Evolutionary conservation across 2,329 filamentous ascomycete genomes (phyloP).

Genomic region (Botrytis pseudocinerea): DNA sequence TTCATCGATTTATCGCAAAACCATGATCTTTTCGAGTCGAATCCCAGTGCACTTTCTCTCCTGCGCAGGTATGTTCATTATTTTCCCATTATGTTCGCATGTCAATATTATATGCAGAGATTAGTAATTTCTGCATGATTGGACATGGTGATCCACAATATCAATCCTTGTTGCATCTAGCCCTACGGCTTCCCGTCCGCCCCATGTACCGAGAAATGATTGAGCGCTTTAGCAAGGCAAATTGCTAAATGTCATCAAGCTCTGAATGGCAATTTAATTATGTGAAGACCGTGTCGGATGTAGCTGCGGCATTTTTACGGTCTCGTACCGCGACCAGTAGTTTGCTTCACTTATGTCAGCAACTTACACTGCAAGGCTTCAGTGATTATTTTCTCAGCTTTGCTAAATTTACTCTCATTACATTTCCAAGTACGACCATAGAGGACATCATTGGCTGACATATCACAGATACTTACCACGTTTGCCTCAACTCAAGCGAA

Average conservation of each 20-base stretch:
- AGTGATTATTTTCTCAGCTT: slow-evolving; percentile 14
- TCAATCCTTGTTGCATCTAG: slow-evolving; percentile 14
- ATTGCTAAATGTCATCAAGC: background rate
- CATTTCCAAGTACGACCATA: background rate
- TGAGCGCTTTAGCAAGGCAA: background rate
- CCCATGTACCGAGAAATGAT: background rate
- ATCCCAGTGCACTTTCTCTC: slow-evolving; percentile 71
- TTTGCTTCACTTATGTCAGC: slow-evolving; percentile 18
- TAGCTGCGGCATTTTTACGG: background rate
- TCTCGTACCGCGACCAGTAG: slow-evolving; percentile 21
- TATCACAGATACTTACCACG: slow-evolving; percentile 69
- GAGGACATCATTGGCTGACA: slow-evolving; percentile 17
- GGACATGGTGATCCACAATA: background rate
- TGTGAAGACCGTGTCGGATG: background rate
- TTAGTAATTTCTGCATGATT: slow-evolving; percentile 13
- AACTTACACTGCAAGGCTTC: background rate
- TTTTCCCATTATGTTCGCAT: slow-evolving; percentile 26
- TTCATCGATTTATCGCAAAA: slow-evolving; percentile 96
- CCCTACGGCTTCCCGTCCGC: background rate
- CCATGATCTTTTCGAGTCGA: slow-evolving; percentile 70
- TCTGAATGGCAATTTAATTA: background rate
- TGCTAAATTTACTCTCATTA: background rate
- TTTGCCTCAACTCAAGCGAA: slow-evolving; percentile 73
- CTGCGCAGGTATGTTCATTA: slow-evolving; percentile 64
- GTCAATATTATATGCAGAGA: background rate